Conservation (phyloP, 495 filamentous ascomycete species). For the Elasticomyces elasticus region DNA sequence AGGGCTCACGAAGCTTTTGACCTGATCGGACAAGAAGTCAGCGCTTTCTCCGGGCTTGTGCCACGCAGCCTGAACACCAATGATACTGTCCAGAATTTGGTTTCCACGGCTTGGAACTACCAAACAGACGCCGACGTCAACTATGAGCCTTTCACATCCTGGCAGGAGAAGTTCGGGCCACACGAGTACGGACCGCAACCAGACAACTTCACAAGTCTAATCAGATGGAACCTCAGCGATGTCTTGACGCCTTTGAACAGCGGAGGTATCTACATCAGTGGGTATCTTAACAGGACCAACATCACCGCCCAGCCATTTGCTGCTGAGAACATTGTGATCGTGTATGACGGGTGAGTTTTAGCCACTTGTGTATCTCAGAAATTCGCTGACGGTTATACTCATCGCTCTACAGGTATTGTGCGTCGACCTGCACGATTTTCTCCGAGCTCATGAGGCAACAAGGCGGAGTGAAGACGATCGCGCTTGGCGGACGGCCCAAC, state of each 20-base stretch:
- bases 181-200: conserved; percentile 3
- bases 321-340: conserved; percentile 28
- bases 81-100: conserved; percentile 5
- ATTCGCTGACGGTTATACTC: too few relatives aligned
- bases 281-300: conserved; percentile 35
- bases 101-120: conserved; percentile 15
- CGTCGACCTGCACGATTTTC: conserved; percentile 55
- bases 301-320: conserved; percentile 27
- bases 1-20: conserved; percentile 37
- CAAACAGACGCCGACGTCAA: conserved; percentile 16
- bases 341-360: conserved; percentile 49
- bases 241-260: conserved; percentile 20
- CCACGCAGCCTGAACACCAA: conserved; percentile 7
- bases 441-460: conserved; percentile 45
- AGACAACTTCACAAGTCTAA: conserved; percentile 17
- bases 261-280: conserved; percentile 27
- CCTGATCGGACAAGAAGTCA: conserved; percentile 37
- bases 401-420: too few relatives aligned
- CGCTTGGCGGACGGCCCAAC: conserved; percentile 50
- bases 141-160: conserved; percentile 15
- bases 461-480: conserved; percentile 49
- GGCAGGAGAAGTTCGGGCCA: conserved; percentile 15
- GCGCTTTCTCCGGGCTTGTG: conserved; percentile 20
- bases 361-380: too few relatives aligned
- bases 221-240: conserved; percentile 20